These are phyloP conservation scores for Pythium biforme DNA, from an alignment of 352 stramenopile genomes.

Conservation along the genomic window DNA sequence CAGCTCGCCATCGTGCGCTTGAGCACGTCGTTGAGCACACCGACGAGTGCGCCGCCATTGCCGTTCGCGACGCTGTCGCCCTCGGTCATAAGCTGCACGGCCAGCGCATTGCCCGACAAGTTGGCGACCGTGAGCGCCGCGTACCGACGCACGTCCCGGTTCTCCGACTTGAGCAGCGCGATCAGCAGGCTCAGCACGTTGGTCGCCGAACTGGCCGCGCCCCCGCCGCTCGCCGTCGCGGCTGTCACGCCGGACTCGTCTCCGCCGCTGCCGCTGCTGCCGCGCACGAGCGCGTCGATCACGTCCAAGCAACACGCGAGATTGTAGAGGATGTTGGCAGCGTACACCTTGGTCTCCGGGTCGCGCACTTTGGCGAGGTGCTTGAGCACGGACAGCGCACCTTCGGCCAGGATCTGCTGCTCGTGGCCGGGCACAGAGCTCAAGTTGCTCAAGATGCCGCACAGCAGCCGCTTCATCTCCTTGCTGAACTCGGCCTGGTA, in stretches of 20 bases:
- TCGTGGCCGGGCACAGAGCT: conserved; percentile 27
- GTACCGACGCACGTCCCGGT: conserved; percentile 62
- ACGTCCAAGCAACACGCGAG: conserved; percentile 55
- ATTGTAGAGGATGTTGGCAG: conserved; percentile 83
- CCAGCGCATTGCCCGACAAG: conserved; percentile 45
- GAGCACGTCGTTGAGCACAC: conserved; percentile 66
- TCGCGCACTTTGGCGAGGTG: conserved; percentile 71
- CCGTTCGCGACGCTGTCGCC: conserved; percentile 8
- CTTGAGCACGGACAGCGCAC: conserved; percentile 60
- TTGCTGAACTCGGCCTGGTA: conserved; percentile 71
- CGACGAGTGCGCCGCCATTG: conserved; percentile 32
- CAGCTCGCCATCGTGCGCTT: conserved; percentile 59
- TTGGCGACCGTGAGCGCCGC: conserved; percentile 64
- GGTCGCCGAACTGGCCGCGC: conserved; percentile 4
- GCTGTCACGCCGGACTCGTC: conserved; percentile 14
- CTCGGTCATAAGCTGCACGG: conserved; percentile 65
- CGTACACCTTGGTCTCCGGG: conserved; percentile 82
- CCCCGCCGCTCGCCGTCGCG: conserved; percentile 9
- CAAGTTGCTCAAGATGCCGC: conserved; percentile 77
- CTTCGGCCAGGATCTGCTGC: conserved; percentile 40
- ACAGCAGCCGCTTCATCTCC: conserved; percentile 76
- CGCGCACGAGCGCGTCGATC: conserved; percentile 55
- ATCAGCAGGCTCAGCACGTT: conserved; percentile 69
- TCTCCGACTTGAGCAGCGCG: conserved; percentile 65
- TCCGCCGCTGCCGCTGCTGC: conserved; percentile 5